Evolutionary conservation across 176 grass and related monocot genomes (phyloP), one percentile per base, ranked within the genome.

Genomic region (Triticum dicoccoides): DNA sequence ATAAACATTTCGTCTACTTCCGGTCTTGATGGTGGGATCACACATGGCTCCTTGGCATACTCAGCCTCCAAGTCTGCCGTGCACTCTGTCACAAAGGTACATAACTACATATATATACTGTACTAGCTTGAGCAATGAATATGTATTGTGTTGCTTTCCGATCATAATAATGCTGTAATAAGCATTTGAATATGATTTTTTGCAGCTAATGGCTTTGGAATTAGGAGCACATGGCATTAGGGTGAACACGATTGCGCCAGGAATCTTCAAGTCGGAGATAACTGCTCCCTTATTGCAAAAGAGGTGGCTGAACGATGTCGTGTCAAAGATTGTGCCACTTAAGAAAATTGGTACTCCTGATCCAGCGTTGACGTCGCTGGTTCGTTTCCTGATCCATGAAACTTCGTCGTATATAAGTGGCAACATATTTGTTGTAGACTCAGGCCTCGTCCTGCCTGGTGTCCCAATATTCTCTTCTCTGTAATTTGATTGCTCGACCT

Each of bases 151-250:
- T 35, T 35, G 34, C 34, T 35, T 35, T 35, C 34, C 34, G 34
- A 35, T 35, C 34, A 35, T 35, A 35, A 35, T 35, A 35, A 35
- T 35, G 34, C 34, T 35, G 34, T 35, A 35, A 35, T 35, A 35
- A 35, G 34, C 5, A 35, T 35, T 35, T 6, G 34, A 35, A 35
- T 35, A 35, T 35, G 8, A 49, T 49, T 70, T 27, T 27, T 2
- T 67, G 67, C 85, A 98, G 96, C 5, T 93, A 5, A 95, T 98
- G 96, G 89, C 96, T 37, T 85, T 98, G 88, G 96, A 98, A 78
- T 73, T 98, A 38, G 96, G 93, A 59, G 35, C 39, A 24, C 80
- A 90, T 77, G 91, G 94, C 54, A 95, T 98, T 74, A 88, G 91
- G 61, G 89, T 98, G 76, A 98, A 98, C 45, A 42, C 92, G 13